Evolutionary conservation across 2,329 filamentous ascomycete species (phyloP).

Genomic region (Aspergillus sp.): DNA sequence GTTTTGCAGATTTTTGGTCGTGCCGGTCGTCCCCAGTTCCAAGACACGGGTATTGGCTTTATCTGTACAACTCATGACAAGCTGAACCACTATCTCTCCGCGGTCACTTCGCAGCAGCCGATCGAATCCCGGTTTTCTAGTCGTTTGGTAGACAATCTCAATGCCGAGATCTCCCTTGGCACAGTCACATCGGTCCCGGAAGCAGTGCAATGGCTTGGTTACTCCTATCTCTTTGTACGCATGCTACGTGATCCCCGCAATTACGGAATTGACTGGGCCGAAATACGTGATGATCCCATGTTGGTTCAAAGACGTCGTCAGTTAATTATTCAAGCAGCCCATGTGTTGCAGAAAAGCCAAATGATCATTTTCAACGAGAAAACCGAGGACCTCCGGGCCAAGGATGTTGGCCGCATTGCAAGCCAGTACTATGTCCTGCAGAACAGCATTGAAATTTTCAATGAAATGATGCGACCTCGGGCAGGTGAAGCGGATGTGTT

Average conservation of each 20-base stretch:
- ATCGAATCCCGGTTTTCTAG: slow-evolving; percentile 96
- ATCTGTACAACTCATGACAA: slow-evolving; percentile 97
- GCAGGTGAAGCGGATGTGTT: slow-evolving; percentile 88
- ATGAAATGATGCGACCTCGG: slow-evolving; percentile 81
- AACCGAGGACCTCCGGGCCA: slow-evolving; percentile 87
- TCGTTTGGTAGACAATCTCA: slow-evolving; percentile 92
- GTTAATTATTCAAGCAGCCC: slow-evolving; percentile 81
- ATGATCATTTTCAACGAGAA: slow-evolving; percentile 99
- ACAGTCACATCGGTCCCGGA: slow-evolving; percentile 93
- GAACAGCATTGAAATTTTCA: slow-evolving; percentile 92
- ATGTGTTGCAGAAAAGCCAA: slow-evolving; percentile 82
- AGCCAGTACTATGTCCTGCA: slow-evolving; percentile 97
- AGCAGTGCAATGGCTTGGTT: slow-evolving; percentile 94
- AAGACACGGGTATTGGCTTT: slow-evolving; percentile 96
- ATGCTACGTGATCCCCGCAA: slow-evolving; percentile 89
- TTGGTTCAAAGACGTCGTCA: slow-evolving; percentile 81
- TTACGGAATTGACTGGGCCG: slow-evolving; percentile 93
- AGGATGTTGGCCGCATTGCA: slow-evolving; percentile 92
- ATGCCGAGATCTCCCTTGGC: slow-evolving; percentile 87
- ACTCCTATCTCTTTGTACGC: slow-evolving; percentile 94
- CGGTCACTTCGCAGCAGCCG: slow-evolving; percentile 91
- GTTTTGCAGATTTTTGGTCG: slow-evolving; percentile 98
- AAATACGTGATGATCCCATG: slow-evolving; percentile 80
- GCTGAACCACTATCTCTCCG: slow-evolving; percentile 81
- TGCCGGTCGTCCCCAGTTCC: slow-evolving; percentile 94